Evolutionary conservation across 306 rosid genomes (phyloP).

Genomic region (Spatholobus suberectus): DNA sequence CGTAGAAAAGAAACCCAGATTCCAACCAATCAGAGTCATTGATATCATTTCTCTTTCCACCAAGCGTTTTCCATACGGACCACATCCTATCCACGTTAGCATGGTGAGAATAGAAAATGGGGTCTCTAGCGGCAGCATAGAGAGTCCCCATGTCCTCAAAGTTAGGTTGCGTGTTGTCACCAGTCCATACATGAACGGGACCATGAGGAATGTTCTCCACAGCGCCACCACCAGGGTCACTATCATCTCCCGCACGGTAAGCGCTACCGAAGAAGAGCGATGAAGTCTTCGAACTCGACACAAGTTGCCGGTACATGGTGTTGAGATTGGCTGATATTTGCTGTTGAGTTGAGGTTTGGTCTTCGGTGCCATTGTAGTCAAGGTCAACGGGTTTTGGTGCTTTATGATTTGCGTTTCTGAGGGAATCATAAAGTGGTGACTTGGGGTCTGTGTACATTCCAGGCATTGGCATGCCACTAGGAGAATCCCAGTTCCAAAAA

Average conservation of each 20-base stretch:
- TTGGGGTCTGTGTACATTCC: slow-evolving; percentile 43
- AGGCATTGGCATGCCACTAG: slow-evolving; percentile 68
- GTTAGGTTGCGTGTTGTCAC: slow-evolving; percentile 57
- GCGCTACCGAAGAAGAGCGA: slow-evolving; percentile 60
- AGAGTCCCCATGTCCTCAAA: slow-evolving; percentile 80
- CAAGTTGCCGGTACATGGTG: slow-evolving; percentile 72
- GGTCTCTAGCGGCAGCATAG: slow-evolving; percentile 79
- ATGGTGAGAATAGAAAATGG: slow-evolving; percentile 72
- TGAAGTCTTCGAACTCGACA: slow-evolving; percentile 57
- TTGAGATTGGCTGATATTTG: slow-evolving; percentile 48
- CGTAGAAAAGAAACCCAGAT: slow-evolving; percentile 70
- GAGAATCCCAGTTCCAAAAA: slow-evolving; percentile 84
- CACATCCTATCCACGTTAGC: slow-evolving; percentile 78
- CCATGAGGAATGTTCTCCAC: slow-evolving; percentile 70
- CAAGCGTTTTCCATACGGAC: slow-evolving; percentile 70
- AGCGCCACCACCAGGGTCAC: slow-evolving; percentile 57
- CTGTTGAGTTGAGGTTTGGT: not conserved
- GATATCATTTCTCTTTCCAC: slow-evolving; percentile 51
- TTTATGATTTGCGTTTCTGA: slow-evolving; percentile 53
- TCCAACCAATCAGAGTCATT: slow-evolving; percentile 67
- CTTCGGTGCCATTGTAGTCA: slow-evolving; percentile 33
- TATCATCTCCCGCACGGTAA: slow-evolving; percentile 64
- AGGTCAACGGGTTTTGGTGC: slow-evolving; percentile 64
- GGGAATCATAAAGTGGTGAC: slow-evolving; percentile 63
- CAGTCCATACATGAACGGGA: slow-evolving; percentile 67